Evolutionary conservation across 2,329 filamentous ascomycete genomes (phyloP).

Genomic region (Leptographium galeiforme): DNA sequence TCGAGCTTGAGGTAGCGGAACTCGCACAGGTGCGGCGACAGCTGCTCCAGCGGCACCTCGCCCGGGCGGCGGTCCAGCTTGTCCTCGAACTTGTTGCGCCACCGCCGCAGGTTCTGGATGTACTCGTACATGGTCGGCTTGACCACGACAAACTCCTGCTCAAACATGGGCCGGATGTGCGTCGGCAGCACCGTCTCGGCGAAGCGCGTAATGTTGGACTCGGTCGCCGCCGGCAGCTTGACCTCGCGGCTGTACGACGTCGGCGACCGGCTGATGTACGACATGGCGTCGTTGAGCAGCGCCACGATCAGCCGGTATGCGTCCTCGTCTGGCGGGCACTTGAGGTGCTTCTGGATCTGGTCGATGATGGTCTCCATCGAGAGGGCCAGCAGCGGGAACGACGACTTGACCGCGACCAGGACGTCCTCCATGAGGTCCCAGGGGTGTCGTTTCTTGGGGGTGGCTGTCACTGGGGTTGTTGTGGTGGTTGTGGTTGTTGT

Average conservation of each 20-base stretch:
- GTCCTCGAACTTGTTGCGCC: constrained; percentile 96
- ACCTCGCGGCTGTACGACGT: constrained; percentile 78
- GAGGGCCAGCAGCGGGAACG: constrained; percentile 84
- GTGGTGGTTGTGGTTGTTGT: no score
- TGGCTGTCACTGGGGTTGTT: no score
- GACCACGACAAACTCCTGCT: constrained; percentile 88
- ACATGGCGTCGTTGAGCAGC: constrained; percentile 84
- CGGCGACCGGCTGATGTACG: constrained; percentile 81
- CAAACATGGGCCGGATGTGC: constrained; percentile 92
- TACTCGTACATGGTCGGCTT: constrained; percentile 98
- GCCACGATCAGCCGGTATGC: constrained; percentile 96
- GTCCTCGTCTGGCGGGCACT: constrained; percentile 95
- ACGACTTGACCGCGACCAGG: constrained; percentile 88
- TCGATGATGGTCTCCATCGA: constrained; percentile 99
- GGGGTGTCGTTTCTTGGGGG: constrained; percentile 41
- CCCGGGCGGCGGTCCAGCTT: constrained; percentile 77
- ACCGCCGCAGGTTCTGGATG: constrained; percentile 88
- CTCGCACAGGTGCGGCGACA: constrained; percentile 84
- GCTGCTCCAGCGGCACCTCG: constrained; percentile 64
- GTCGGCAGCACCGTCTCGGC: constrained; percentile 89
- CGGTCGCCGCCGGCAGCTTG: constrained; percentile 78
- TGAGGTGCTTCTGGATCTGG: constrained; percentile 98
- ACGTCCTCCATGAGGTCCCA: constrained; percentile 97
- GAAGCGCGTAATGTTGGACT: constrained; percentile 93
- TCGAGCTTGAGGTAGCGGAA: constrained; percentile 98